Conservation (phyloP, 257 asterid genomes). For the Nicotiana otophora region DNA sequence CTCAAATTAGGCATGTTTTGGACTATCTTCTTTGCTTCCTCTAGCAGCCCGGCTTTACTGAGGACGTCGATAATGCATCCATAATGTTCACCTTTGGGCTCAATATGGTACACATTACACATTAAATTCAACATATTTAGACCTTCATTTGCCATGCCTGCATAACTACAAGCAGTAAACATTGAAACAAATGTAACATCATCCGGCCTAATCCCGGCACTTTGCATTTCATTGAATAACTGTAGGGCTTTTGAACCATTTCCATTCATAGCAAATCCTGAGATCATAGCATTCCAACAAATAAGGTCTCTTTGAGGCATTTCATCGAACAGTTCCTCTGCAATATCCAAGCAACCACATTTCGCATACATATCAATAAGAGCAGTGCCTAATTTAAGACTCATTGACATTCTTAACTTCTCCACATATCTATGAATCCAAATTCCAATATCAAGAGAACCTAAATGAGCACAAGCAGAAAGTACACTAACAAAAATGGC, state of each 20-base stretch:
- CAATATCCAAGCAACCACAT: slow-evolving; percentile 60
- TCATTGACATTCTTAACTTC: slow-evolving; percentile 23
- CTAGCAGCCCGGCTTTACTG: slow-evolving; percentile 39
- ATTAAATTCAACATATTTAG: slow-evolving; percentile 34
- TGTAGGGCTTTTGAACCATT: slow-evolving; percentile 38
- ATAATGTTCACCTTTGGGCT: slow-evolving; percentile 57
- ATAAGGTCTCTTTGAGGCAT: slow-evolving; percentile 52
- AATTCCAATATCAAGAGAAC: slow-evolving; percentile 56
- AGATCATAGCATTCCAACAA: slow-evolving; percentile 69
- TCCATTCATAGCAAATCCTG: slow-evolving; percentile 68
- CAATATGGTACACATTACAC: slow-evolving; percentile 44
- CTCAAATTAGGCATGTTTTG: slow-evolving; percentile 32
- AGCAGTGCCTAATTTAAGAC: slow-evolving; percentile 51
- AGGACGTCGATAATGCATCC: slow-evolving; percentile 65
- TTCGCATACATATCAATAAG: slow-evolving; percentile 56
- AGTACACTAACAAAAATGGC: slow-evolving; percentile 47
- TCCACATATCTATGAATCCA: slow-evolving; percentile 54
- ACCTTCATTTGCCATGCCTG: slow-evolving; percentile 57
- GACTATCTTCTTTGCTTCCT: slow-evolving; percentile 48
- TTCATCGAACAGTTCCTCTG: slow-evolving; percentile 45
- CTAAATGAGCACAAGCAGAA: slow-evolving; percentile 64
- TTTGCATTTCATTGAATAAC: slow-evolving; percentile 49
- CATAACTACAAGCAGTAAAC: slow-evolving; percentile 63
- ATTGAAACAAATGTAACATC: slow-evolving; percentile 50
- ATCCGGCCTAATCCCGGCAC: slow-evolving; percentile 38